Conservation (phyloP, 768 basidiomycete species). For the Leccinum ochraceum region DNA sequence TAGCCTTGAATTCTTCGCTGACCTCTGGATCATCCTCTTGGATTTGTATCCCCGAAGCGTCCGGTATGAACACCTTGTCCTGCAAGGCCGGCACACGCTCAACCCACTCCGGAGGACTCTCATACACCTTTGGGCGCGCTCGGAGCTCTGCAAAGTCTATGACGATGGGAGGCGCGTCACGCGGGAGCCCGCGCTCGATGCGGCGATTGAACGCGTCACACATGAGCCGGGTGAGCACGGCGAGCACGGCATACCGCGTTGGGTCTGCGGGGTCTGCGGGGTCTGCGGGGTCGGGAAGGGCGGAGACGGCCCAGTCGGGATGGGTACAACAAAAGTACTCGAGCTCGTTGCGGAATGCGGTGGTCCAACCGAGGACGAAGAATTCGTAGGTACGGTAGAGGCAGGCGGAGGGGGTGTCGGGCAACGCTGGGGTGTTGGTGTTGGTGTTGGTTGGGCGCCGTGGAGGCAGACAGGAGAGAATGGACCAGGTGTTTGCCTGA, state of each 20-base stretch:
- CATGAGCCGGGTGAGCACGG: conserved; percentile 13
- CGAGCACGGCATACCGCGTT: conserved; percentile 5
- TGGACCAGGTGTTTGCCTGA: not conserved
- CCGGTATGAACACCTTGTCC: conserved; percentile 4
- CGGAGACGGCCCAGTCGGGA: conserved; percentile 8
- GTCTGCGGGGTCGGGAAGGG: conserved; percentile 6
- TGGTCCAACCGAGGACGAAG: conserved; percentile 13
- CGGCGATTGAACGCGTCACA: conserved; percentile 15
- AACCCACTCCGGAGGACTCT: conserved; percentile 3
- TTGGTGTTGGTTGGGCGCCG: not conserved
- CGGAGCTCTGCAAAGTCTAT: conserved; percentile 11
- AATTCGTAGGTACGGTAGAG: conserved; percentile 14
- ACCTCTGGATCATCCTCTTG: conserved; percentile 4
- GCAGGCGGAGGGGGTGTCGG: conserved; percentile 7
- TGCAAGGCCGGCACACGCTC: not conserved
- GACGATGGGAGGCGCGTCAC: conserved; percentile 12
- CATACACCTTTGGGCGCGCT: conserved; percentile 14
- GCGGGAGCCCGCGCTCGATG: conserved; percentile 11
- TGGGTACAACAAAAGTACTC: conserved; percentile 13
- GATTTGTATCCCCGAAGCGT: conserved; percentile 1
- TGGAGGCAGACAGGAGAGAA: conserved; percentile 3
- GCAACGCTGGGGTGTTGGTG: not conserved
- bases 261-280: conserved; percentile 1
- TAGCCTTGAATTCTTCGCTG: conserved; percentile 11
- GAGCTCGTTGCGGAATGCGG: conserved; percentile 14